Conservation (phyloP, 805 yeast species). For the Ogataea philodendri region DNA sequence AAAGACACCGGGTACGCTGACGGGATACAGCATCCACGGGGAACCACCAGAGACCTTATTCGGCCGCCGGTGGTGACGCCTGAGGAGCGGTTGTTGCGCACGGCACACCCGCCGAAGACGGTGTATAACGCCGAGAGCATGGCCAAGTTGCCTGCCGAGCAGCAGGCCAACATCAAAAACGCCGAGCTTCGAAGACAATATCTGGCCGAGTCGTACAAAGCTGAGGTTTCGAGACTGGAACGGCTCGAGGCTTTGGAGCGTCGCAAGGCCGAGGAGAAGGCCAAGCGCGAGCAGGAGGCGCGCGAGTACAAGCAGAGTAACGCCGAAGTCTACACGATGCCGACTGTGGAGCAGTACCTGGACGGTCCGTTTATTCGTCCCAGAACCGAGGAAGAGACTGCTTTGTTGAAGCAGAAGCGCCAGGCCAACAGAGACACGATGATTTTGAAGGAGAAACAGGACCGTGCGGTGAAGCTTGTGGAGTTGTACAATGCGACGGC, state of each 20-base stretch:
- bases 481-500: constrained; percentile 71
- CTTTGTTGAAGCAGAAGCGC: constrained; percentile 56
- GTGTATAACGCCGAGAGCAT: constrained; percentile 34
- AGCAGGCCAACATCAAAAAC: constrained; percentile 48
- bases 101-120: constrained; percentile 47
- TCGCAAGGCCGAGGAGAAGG: constrained; percentile 28
- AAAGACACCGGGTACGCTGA: constrained; percentile 68
- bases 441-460: constrained; percentile 51
- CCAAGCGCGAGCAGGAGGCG: constrained; percentile 30
- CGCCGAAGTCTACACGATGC: constrained; percentile 68
- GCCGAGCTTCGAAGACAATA: constrained; percentile 72
- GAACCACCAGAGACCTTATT: constrained; percentile 54
- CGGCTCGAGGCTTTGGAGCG: constrained; percentile 28
- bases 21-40: constrained; percentile 65
- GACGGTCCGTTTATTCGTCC: constrained; percentile 68
- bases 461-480: constrained; percentile 55
- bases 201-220: constrained; percentile 55
- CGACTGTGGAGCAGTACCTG: constrained; percentile 69
- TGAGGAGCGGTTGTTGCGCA: constrained; percentile 52
- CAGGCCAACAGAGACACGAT: constrained; percentile 59
- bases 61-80: constrained; percentile 56
- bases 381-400: constrained; percentile 69
- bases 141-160: constrained; percentile 33
- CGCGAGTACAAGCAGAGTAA: constrained; percentile 43
- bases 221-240: constrained; percentile 38